Base-by-base conservation (phyloP, 2,329 filamentous ascomycete species). In the Neonectria magnoliae region DNA sequence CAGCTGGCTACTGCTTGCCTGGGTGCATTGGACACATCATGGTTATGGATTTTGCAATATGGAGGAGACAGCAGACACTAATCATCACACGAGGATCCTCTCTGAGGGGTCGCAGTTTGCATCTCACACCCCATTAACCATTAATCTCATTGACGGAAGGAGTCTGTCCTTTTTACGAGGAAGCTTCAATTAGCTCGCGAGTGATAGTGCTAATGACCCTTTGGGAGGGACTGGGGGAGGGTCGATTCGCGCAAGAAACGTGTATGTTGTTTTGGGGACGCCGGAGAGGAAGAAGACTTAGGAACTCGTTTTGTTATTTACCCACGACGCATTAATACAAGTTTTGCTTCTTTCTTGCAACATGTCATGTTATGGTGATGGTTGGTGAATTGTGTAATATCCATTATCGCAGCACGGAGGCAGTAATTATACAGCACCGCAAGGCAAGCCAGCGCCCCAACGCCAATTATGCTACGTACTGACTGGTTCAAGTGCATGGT, bases 11-110 rank as follows among this genome's bases (percentile, higher is more conserved):
- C 80, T 77, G 80, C 82, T 80, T 81, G 78, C 67, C 68, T 76
- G 80, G 81, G 83, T 81, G 83, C 80, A 82, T 88, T 88, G 85
- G 85, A 88, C 83, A 87, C 81, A 83, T 86, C 79, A 87, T 87
- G 82, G 78, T 87, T 87, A 87, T 81, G 81, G 79, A 82, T 86
- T 85, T 86, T 86, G 84, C 83, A 81, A 84, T 84, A 84, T 81
- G 79, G 74, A 74, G 75, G 73, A 72, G 76, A 67, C 70, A 70
- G 69, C 74, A 76, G 75, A 70, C 73, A 68, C 72, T 76, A 75
- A 72, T 72, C 59, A 67, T 64, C 44, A 61, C 62, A 63, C 50
- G 60, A 60, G 60, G 36, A 53, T 60, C 52, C 65, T 54, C 45
- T 51, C 44, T 51, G 62, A 60, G 65, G 65, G 60, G 59, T 53